phyloP scores from a whole-genome alignment of 1,284 basidiomycete species.

The Rhodotorula sp. region DNA sequence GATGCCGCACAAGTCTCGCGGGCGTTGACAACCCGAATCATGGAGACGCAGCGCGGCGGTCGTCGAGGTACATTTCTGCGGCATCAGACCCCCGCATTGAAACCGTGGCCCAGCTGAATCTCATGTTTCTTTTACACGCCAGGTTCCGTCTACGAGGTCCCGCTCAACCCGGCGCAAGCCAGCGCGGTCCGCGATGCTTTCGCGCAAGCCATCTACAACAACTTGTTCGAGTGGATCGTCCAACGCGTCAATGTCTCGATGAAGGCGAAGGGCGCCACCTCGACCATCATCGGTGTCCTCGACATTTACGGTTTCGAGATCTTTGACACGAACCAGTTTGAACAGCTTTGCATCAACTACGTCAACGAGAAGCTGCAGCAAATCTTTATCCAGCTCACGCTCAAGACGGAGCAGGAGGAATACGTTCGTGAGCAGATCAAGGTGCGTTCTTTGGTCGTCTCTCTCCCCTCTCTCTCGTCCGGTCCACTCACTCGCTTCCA shows the following conservation, averaged over 20 bases:
- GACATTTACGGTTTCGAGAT: conserved; percentile 99
- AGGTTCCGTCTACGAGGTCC: conserved; percentile 90
- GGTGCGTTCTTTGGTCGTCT: no score
- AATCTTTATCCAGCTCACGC: conserved; percentile 97
- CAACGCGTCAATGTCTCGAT: conserved; percentile 93
- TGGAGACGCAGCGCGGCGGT: conserved; percentile 89
- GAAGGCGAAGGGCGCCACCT: conserved; percentile 71
- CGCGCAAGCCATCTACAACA: conserved; percentile 96
- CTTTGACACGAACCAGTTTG: conserved; percentile 97
- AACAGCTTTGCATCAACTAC: conserved; percentile 99
- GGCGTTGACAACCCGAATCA: conserved; percentile 75
- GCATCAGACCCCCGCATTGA: not conserved
- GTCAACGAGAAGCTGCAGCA: conserved; percentile 95
- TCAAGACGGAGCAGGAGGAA: conserved; percentile 99
- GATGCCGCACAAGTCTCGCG: conserved; percentile 77
- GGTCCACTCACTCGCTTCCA: no score
- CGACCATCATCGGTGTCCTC: conserved; percentile 93
- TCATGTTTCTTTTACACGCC: not conserved
- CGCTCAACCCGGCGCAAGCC: conserved; percentile 90
- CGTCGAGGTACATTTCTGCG: conserved; percentile 61
- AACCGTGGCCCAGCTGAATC: not conserved
- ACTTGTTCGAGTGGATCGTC: conserved; percentile 99
- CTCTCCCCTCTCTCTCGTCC: no score
- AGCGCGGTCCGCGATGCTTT: conserved; percentile 84
- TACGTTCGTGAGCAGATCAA: conserved; percentile 98